phyloP scores from a whole-genome alignment of 2,329 filamentous ascomycete genomes.

The Ceratocystis alfenasii region DNA sequence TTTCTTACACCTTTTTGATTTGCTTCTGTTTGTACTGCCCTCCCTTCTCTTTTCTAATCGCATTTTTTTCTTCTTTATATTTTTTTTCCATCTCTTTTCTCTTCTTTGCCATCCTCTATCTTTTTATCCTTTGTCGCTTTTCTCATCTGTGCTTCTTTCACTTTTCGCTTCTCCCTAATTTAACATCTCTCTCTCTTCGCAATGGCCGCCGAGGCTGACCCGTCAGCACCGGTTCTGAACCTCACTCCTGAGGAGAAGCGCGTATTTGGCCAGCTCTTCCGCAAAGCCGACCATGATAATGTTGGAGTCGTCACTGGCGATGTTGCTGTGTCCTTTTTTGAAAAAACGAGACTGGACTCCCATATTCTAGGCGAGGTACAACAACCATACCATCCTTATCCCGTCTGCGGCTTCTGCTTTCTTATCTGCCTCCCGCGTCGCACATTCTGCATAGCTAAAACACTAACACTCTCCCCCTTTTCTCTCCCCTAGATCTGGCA shows the following conservation, averaged over 20 bases:
- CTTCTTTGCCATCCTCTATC: neutral
- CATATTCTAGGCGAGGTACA: constrained; percentile 75
- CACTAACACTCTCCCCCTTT: constrained; percentile 3
- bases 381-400: constrained; percentile 23
- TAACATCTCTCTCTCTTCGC: neutral
- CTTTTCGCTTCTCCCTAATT: neutral
- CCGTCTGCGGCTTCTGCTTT: neutral
- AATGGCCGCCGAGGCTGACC: constrained; percentile 22
- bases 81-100: neutral
- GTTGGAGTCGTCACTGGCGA: constrained; percentile 93
- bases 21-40: neutral
- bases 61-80: neutral
- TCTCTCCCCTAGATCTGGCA: constrained; percentile 71
- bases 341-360: constrained; percentile 82
- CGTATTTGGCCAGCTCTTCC: constrained; percentile 84
- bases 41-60: neutral
- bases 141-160: neutral
- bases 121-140: neutral
- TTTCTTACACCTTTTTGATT: neutral
- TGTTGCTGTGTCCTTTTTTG: constrained; percentile 92
- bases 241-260: constrained; percentile 86
- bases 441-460: neutral
- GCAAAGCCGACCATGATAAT: constrained; percentile 80
- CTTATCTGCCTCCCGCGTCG: neutral
- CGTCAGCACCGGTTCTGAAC: constrained; percentile 55